Evolutionary conservation across 495 filamentous ascomycete genomes (phyloP).

Genomic region (Aspergillus bridgeri): DNA sequence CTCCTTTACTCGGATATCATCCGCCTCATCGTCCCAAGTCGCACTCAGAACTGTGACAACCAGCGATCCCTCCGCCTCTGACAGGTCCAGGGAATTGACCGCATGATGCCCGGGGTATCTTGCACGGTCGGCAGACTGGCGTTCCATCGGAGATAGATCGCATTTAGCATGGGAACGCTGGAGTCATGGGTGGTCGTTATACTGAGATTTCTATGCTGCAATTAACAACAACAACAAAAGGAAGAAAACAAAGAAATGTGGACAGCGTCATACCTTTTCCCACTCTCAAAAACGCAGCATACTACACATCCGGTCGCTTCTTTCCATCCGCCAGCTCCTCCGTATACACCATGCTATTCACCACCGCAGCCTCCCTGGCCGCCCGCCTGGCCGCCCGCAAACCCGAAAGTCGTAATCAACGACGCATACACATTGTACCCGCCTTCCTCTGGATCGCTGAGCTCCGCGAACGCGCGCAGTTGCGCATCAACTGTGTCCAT

Average conservation of each 20-base stretch:
- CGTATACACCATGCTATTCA: constrained; percentile 25
- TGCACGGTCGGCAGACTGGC: constrained; percentile 8
- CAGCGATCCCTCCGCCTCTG: constrained; percentile 7
- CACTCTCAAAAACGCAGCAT: constrained; percentile 23
- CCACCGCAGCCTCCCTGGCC: constrained; percentile 5
- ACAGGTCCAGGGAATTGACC: constrained; percentile 21
- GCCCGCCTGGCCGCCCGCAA: constrained; percentile 2
- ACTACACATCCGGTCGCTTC: constrained; percentile 26
- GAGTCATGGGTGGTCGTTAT: constrained; percentile 13
- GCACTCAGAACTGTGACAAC: constrained; percentile 17
- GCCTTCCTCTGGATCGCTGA: constrained; percentile 3
- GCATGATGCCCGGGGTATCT: constrained; percentile 16
- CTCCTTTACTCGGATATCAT: constrained; percentile 16
- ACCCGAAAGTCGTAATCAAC: constrained; percentile 23
- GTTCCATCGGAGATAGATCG: constrained; percentile 17
- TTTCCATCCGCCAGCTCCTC: constrained; percentile 10
- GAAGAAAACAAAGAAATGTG: too few relatives aligned
- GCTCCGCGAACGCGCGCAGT: constrained; percentile 8
- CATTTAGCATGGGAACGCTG: constrained; percentile 11
- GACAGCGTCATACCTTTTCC: constrained; percentile 15
- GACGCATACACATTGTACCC: constrained; percentile 25
- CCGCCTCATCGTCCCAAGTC: constrained; percentile 17
- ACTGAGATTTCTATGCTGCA: constrained; percentile 3
- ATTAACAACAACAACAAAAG: too few relatives aligned
- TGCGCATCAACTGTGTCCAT: constrained; percentile 22